Conservation (phyloP, 2,329 filamentous ascomycete species). For the Trichophyton rubrum region DNA sequence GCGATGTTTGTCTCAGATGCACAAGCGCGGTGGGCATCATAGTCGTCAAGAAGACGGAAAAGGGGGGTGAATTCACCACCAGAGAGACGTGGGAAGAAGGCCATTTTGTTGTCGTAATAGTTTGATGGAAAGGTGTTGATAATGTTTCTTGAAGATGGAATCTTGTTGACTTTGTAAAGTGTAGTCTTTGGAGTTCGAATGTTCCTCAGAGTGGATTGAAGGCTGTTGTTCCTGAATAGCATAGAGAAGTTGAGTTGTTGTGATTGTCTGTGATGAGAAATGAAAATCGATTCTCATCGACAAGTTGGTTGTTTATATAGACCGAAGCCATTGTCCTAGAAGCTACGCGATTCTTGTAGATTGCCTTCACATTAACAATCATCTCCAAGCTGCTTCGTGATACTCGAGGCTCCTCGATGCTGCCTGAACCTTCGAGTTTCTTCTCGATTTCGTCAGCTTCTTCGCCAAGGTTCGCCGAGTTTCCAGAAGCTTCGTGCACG, state of each 20-base stretch:
- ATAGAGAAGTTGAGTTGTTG: not conserved
- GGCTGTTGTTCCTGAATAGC: slow-evolving; percentile 5
- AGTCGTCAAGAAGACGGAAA: slow-evolving; percentile 33
- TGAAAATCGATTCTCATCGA: not conserved
- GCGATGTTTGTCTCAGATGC: slow-evolving; percentile 7
- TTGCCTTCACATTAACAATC: not conserved
- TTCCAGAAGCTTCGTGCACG: not conserved
- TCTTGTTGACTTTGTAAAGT: slow-evolving; percentile 4
- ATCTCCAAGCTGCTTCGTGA: not conserved
- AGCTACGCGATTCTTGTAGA: slow-evolving; percentile 3
- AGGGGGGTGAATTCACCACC: slow-evolving; percentile 28
- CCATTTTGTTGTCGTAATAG: slow-evolving; percentile 25
- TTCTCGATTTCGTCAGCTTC: not conserved
- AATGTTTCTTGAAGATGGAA: not conserved
- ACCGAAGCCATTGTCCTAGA: slow-evolving; percentile 5
- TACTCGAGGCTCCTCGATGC: not conserved
- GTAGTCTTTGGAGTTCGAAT: slow-evolving; percentile 5
- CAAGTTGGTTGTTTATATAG: slow-evolving; percentile 10
- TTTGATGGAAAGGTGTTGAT: slow-evolving; percentile 8
- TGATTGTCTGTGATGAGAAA: slow-evolving; percentile 6
- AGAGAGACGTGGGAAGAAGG: slow-evolving; percentile 27
- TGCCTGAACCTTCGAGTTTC: not conserved
- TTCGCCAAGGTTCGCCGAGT: not conserved
- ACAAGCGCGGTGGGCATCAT: slow-evolving; percentile 23
- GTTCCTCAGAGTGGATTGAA: slow-evolving; percentile 8